Percentiles rank a stretch among this genome's conserved stretches.
phyloP scores from a whole-genome alignment of 169 alveolate genomes.

The Theileria equi region DNA sequence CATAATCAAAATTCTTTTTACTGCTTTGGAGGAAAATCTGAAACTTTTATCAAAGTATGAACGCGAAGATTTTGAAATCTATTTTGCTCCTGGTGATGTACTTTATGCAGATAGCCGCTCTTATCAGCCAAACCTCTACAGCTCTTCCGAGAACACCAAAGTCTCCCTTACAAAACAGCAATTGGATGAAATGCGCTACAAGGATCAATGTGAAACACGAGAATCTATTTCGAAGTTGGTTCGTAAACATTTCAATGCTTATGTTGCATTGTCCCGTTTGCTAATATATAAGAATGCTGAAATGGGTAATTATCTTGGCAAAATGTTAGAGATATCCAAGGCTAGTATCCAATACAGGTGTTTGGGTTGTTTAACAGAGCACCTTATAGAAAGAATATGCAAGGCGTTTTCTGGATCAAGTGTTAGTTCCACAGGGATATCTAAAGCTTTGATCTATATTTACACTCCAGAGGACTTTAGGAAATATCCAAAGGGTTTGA shows the following conservation, averaged over 20 bases:
- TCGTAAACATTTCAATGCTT: not conserved
- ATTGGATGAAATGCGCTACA: slow-evolving; percentile 45
- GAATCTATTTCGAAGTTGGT: slow-evolving; percentile 2
- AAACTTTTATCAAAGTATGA: slow-evolving; percentile 1
- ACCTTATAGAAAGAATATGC: too few species aligned
- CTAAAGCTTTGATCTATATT: too few species aligned
- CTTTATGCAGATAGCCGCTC: slow-evolving; percentile 24
- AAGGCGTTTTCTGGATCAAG: too few species aligned
- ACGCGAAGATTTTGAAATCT: slow-evolving; percentile 38
- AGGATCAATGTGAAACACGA: slow-evolving; percentile 36
- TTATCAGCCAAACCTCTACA: slow-evolving; percentile 29
- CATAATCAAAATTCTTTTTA: too few species aligned
- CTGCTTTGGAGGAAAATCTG: not conserved
- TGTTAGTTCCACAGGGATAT: too few species aligned
- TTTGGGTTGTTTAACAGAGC: too few species aligned
- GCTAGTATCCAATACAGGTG: too few species aligned
- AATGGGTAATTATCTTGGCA: not conserved
- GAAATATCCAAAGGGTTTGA: too few species aligned
- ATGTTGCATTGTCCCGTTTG: not conserved
- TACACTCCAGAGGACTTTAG: too few species aligned
- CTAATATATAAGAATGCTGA: not conserved
- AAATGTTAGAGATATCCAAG: too few species aligned
- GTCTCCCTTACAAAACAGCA: slow-evolving; percentile 29
- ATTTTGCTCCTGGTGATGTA: slow-evolving; percentile 24
- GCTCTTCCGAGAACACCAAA: slow-evolving; percentile 12